Percentiles rank a stretch among this genome's conserved stretches.
These are phyloP conservation scores for Dicorynia guianensis DNA, from an alignment of 306 rosid species.

Conservation along the genomic window DNA sequence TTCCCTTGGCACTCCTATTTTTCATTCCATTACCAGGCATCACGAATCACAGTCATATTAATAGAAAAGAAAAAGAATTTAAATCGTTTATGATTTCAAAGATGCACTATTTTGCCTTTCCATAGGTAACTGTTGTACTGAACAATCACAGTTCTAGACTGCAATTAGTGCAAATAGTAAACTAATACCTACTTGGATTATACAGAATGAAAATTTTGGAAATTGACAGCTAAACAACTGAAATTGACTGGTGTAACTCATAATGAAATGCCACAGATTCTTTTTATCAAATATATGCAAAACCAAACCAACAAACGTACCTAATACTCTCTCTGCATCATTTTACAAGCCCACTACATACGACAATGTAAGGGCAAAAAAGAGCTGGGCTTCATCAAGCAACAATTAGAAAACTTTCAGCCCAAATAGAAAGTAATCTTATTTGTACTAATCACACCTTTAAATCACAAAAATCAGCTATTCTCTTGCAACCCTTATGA, in stretches of 20 bases:
- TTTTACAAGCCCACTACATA: constrained; percentile 35
- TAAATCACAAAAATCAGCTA: background rate
- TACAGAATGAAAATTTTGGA: background rate
- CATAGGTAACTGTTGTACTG: background rate
- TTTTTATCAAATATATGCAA: constrained; percentile 13
- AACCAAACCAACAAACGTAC: background rate
- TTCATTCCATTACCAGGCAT: background rate
- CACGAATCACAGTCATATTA: background rate
- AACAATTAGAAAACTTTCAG: background rate
- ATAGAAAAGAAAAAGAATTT: background rate
- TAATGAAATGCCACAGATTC: background rate
- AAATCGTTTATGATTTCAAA: background rate
- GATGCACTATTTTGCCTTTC: background rate
- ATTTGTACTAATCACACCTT: background rate
- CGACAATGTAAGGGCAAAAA: background rate
- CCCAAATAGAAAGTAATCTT: constrained; percentile 24
- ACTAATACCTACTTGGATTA: background rate
- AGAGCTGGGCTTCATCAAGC: constrained; percentile 42
- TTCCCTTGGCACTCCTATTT: background rate
- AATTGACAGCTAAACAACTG: background rate
- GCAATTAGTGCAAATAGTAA: background rate
- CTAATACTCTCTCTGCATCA: constrained; percentile 8
- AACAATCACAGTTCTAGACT: background rate
- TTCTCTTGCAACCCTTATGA: background rate
- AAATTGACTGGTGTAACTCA: background rate